Conservation (phyloP, 768 basidiomycete species). For the Favolaschia claudopus region DNA sequence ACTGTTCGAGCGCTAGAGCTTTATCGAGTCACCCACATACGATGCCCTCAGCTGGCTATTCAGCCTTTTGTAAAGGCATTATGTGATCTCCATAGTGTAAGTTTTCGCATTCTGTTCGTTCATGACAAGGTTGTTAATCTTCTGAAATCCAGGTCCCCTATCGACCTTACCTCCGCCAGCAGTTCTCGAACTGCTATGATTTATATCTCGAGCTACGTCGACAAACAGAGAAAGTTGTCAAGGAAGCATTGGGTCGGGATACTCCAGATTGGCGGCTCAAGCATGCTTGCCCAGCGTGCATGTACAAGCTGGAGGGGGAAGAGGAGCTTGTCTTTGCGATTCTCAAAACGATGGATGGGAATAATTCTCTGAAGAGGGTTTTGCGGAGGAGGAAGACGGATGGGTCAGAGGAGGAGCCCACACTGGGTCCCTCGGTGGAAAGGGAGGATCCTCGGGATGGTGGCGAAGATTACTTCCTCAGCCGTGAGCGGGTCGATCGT, state of each 20-base stretch:
- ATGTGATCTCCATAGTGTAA: conserved; percentile 20
- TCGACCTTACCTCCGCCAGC: conserved; percentile 13
- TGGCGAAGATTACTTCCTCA: neutral
- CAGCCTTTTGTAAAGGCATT: conserved; percentile 21
- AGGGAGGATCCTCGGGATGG: conserved; percentile 31
- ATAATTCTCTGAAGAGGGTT: conserved; percentile 40
- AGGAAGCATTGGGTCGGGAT: conserved; percentile 34
- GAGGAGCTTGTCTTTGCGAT: conserved; percentile 29
- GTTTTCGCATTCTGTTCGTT: neutral
- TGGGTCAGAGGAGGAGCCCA: conserved; percentile 27
- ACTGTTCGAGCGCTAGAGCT: conserved; percentile 15
- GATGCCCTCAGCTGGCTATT: conserved; percentile 24
- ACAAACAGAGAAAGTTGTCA: conserved; percentile 27
- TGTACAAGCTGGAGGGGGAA: conserved; percentile 43
- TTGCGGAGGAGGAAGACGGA: conserved; percentile 9
- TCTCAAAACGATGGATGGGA: conserved; percentile 42
- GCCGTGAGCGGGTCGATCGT: neutral
- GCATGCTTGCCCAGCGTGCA: conserved; percentile 46
- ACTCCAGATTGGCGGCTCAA: conserved; percentile 39
- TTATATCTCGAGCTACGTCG: conserved; percentile 23
- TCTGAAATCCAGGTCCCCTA: conserved; percentile 5
- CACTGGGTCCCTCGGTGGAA: conserved; percentile 36
- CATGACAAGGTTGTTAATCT: too few relatives aligned
- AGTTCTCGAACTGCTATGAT: conserved; percentile 26
- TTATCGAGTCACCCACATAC: conserved; percentile 7